Conservation (phyloP, 805 yeast species). For the Komagataella mondaviorum region DNA sequence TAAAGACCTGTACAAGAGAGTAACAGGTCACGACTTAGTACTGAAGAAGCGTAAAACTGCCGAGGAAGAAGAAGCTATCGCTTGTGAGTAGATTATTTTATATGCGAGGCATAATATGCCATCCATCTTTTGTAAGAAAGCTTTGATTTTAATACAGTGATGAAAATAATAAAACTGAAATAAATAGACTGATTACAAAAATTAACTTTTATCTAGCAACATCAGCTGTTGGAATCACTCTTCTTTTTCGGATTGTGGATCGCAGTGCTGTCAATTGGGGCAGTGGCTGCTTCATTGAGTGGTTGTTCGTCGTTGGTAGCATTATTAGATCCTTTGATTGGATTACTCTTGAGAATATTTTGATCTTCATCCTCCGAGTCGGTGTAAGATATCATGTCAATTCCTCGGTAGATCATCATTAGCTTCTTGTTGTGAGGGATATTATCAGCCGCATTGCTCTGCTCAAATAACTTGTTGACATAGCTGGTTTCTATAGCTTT, state of each 20-base stretch:
- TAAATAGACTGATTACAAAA: too few relatives aligned
- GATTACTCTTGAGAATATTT: not conserved
- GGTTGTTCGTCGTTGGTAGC: not conserved
- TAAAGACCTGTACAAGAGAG: slow-evolving; percentile 82
- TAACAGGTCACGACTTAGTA: slow-evolving; percentile 85
- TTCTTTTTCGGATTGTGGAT: not conserved
- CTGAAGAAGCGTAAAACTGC: slow-evolving; percentile 61
- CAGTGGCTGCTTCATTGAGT: not conserved
- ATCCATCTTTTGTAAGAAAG: not conserved
- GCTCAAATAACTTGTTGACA: slow-evolving; percentile 12
- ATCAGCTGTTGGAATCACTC: not conserved
- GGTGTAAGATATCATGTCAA: slow-evolving; percentile 17
- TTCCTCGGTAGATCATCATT: slow-evolving; percentile 22
- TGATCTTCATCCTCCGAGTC: not conserved
- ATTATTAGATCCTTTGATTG: not conserved
- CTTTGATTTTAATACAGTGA: not conserved
- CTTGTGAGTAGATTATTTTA: slow-evolving; percentile 13
- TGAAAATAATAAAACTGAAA: not conserved
- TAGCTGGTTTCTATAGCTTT: slow-evolving; percentile 15
- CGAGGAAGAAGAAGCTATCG: slow-evolving; percentile 44
- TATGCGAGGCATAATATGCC: not conserved
- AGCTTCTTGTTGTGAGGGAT: slow-evolving; percentile 14
- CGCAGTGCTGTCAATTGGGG: not conserved
- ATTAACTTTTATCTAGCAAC: not conserved
- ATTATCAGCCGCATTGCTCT: slow-evolving; percentile 17